Percentiles rank a stretch among this genome's conserved stretches.
phyloP scores from a whole-genome alignment of 495 filamentous ascomycete species.

The Xylaria flabelliformis region DNA sequence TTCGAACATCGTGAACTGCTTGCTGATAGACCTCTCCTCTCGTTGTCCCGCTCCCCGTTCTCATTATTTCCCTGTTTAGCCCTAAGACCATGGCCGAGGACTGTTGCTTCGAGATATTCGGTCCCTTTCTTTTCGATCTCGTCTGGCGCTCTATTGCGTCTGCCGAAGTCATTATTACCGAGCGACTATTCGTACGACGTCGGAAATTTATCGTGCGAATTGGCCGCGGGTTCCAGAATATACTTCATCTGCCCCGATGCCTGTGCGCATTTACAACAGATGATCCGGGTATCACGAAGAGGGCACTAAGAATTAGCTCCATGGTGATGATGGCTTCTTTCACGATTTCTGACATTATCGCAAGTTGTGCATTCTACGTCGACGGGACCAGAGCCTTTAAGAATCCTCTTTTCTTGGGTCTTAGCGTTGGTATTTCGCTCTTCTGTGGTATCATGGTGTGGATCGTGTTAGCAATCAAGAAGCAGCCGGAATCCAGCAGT shows the following conservation, averaged over 20 bases:
- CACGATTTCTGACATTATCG: not conserved
- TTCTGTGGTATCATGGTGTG: not conserved
- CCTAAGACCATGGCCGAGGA: too few relatives aligned
- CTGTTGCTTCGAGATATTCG: too few relatives aligned
- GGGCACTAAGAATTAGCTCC: not conserved
- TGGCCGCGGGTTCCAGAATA: not conserved
- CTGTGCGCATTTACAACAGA: not conserved
- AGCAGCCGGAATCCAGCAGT: not conserved
- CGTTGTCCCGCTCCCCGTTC: not conserved
- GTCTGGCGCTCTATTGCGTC: too few relatives aligned
- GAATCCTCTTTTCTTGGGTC: not conserved
- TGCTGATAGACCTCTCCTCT: not conserved
- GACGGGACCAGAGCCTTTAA: not conserved
- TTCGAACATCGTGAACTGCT: not conserved
- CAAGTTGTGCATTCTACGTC: not conserved
- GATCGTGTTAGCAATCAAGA: not conserved
- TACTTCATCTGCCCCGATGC: not conserved
- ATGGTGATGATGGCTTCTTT: not conserved
- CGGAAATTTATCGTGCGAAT: not conserved
- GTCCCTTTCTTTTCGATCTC: too few relatives aligned
- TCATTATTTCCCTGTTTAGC: too few relatives aligned
- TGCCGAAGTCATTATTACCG: too few relatives aligned
- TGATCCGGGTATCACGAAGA: not conserved
- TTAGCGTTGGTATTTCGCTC: not conserved
- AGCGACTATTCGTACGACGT: too few relatives aligned